These are phyloP conservation scores for Effrenium voratum DNA, from an alignment of 73 alveolate species.

Conservation along the genomic window DNA sequence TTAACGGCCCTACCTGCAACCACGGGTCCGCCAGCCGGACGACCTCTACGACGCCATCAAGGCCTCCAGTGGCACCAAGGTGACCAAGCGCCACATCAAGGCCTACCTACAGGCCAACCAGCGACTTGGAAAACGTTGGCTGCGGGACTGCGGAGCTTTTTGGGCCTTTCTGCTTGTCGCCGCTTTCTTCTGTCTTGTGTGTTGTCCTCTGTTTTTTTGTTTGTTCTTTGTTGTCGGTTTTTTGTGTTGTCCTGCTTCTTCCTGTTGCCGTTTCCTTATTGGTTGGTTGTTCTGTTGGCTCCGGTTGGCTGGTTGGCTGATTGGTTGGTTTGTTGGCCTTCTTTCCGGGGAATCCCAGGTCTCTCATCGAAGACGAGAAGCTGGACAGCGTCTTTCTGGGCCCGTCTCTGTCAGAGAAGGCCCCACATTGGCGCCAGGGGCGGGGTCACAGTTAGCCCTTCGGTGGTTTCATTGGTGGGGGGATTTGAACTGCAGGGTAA, in stretches of 20 bases:
- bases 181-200: no score
- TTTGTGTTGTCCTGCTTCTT: not conserved
- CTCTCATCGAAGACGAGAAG: slow-evolving; percentile 51
- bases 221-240: not conserved
- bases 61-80: slow-evolving; percentile 3
- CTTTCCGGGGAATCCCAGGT: not conserved
- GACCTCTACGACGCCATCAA: slow-evolving; percentile 77
- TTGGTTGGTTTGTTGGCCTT: not conserved
- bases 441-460: no score
- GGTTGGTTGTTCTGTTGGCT: no score
- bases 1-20: no score
- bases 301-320: no score
- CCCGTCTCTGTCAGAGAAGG: slow-evolving; percentile 16
- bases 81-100: slow-evolving; percentile 64
- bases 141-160: no score
- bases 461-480: no score
- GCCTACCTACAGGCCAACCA: slow-evolving; percentile 55
- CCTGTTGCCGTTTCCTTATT: not conserved
- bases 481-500: no score
- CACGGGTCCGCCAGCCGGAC: slow-evolving; percentile 59
- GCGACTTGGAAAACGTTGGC: no score
- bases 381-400: slow-evolving; percentile 47
- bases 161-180: no score
- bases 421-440: no score
- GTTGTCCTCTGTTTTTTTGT: not conserved